Evolutionary conservation across 371 early-diverging fungal genomes (phyloP).

Genomic region (Rhizomucor pusillus): DNA sequence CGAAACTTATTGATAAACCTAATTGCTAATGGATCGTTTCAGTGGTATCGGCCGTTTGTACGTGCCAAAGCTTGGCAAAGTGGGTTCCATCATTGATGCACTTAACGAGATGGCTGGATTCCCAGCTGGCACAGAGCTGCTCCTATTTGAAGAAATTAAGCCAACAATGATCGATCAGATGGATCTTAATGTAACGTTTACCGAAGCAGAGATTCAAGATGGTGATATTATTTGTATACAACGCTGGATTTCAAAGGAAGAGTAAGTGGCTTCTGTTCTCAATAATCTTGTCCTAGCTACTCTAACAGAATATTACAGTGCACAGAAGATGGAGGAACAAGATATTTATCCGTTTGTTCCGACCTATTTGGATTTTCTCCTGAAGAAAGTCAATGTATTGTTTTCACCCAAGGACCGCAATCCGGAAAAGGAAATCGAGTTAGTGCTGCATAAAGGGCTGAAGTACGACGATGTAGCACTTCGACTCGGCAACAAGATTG

Average conservation of each 20-base stretch:
- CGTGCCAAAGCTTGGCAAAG: conserved; percentile 47
- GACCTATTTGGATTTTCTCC: conserved; percentile 71
- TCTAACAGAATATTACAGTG: background rate
- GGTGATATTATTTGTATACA: conserved; percentile 94
- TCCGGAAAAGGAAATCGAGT: conserved; percentile 17
- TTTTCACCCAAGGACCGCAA: conserved; percentile 62
- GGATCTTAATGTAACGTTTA: conserved; percentile 63
- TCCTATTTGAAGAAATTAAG: conserved; percentile 88
- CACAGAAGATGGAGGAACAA: conserved; percentile 4
- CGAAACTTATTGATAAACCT: background rate
- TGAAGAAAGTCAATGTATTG: conserved; percentile 61
- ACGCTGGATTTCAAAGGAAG: conserved; percentile 46
- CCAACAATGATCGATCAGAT: conserved; percentile 83
- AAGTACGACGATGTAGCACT: conserved; percentile 24
- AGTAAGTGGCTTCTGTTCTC: conserved; percentile 46
- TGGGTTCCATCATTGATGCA: conserved; percentile 60
- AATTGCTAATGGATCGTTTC: conserved; percentile 15
- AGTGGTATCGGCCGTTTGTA: conserved; percentile 36
- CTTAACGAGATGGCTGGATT: conserved; percentile 56
- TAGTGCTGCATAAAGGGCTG: conserved; percentile 20
- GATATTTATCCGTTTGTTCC: conserved; percentile 51
- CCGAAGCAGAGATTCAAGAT: conserved; percentile 75
- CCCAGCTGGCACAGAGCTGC: conserved; percentile 53
- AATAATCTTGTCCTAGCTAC: background rate
- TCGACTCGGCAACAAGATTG: conserved; percentile 15